A percentile compares a stretch with the other conserved stretches of the same genome.
phyloP scores from a whole-genome alignment of 2,329 filamentous ascomycete species.

The Pseudogymnoascus destructans region DNA sequence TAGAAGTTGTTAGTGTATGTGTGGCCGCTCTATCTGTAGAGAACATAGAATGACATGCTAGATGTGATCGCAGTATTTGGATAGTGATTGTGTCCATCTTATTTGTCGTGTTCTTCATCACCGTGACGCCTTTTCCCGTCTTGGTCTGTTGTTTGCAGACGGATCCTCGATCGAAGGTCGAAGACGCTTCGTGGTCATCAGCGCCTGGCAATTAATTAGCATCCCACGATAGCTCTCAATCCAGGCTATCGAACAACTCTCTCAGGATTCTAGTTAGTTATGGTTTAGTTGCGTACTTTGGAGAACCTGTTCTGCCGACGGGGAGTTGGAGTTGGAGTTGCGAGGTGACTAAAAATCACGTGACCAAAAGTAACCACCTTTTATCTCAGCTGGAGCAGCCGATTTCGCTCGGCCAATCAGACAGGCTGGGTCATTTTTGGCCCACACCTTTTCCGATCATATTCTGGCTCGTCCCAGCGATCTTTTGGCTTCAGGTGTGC shows the following conservation, averaged over 20 bases:
- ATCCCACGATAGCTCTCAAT: constrained; percentile 8
- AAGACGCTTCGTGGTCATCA: neutral
- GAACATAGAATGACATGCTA: neutral
- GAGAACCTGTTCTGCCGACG: neutral
- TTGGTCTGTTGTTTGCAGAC: neutral
- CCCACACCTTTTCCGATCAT: constrained; percentile 2
- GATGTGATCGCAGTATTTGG: constrained; percentile 4
- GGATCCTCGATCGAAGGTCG: neutral
- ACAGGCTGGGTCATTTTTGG: constrained; percentile 2
- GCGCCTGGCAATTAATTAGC: neutral
- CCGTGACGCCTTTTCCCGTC: neutral
- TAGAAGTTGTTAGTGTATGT: neutral
- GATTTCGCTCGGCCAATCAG: constrained; percentile 9
- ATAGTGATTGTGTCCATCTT: constrained; percentile 1
- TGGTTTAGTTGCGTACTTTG: constrained; percentile 6
- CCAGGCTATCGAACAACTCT: neutral
- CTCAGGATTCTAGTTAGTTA: neutral
- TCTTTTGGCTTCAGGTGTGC: neutral
- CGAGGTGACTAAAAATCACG: neutral
- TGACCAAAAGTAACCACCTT: neutral
- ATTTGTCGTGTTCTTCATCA: constrained; percentile 7
- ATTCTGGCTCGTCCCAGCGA: neutral
- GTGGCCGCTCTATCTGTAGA: neutral
- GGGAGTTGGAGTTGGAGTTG: neutral
- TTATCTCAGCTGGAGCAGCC: neutral